phyloP scores from a whole-genome alignment of 192 early-diverging fungal species.

The Pilaira anomala region DNA sequence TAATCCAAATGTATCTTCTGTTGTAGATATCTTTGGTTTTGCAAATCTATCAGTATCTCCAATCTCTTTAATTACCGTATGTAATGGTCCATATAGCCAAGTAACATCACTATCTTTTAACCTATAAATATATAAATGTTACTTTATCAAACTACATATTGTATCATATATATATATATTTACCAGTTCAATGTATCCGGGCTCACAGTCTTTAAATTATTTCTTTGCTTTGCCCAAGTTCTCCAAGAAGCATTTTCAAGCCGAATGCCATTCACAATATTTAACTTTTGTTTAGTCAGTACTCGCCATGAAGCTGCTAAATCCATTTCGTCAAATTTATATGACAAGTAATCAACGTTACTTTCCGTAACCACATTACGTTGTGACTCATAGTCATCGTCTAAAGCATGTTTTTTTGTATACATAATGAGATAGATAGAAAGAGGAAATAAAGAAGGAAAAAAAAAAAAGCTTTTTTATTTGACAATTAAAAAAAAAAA shows the following conservation, averaged over 20 bases:
- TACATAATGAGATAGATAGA: background rate
- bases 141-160: background rate
- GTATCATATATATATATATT: constrained; percentile 16
- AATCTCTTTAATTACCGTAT: constrained; percentile 43
- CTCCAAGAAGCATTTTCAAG: constrained; percentile 69
- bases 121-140: constrained; percentile 30
- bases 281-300: constrained; percentile 61
- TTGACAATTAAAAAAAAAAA: too few species aligned
- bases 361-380: constrained; percentile 28
- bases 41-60: constrained; percentile 32
- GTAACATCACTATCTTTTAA: constrained; percentile 65
- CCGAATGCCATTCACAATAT: constrained; percentile 57
- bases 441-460: too few species aligned
- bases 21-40: constrained; percentile 23
- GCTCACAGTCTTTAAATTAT: constrained; percentile 53
- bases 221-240: constrained; percentile 60
- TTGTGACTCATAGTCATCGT: constrained; percentile 26
- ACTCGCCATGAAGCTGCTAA: constrained; percentile 61
- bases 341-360: constrained; percentile 60
- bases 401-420: constrained; percentile 6
- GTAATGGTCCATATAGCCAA: constrained; percentile 67
- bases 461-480: too few species aligned
- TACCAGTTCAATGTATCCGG: constrained; percentile 49
- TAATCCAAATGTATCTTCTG: constrained; percentile 30
- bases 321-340: constrained; percentile 59